A percentile compares a stretch with the other conserved stretches of the same genome.
Conservation (phyloP, 257 asterid genomes). For the Echium plantagineum region DNA sequence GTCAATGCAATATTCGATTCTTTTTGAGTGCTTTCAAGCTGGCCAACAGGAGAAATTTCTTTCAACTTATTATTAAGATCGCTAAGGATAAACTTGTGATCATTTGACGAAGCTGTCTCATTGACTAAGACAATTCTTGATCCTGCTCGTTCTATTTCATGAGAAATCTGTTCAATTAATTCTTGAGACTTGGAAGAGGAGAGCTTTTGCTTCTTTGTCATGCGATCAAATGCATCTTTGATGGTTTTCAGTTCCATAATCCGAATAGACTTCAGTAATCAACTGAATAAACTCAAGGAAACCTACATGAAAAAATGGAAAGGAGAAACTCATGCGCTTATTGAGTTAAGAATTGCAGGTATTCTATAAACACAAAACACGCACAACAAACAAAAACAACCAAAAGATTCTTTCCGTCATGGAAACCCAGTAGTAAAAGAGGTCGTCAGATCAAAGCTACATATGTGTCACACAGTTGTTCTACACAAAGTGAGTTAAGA, state of each 20-base stretch:
- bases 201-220: slow-evolving; percentile 9
- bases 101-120: neutral
- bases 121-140: slow-evolving; percentile 4
- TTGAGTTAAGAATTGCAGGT: neutral
- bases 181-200: slow-evolving; percentile 8
- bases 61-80: slow-evolving; percentile 4
- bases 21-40: slow-evolving; percentile 10
- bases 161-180: slow-evolving; percentile 5
- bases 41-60: slow-evolving; percentile 5
- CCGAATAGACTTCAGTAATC: neutral
- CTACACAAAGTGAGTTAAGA: neutral
- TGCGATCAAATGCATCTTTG: slow-evolving; percentile 8
- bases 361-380: neutral
- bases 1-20: slow-evolving; percentile 5
- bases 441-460: neutral
- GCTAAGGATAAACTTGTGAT: slow-evolving; percentile 1
- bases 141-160: slow-evolving; percentile 8
- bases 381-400: neutral
- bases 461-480: neutral
- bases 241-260: slow-evolving; percentile 9
- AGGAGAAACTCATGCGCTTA: neutral
- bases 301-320: slow-evolving; percentile 4
- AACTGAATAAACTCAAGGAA: neutral
- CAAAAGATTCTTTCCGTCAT: neutral
- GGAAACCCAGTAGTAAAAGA: neutral